Percentiles rank a stretch among this genome's conserved stretches.
These are phyloP conservation scores for Podospora anserina DNA, from an alignment of 495 filamentous ascomycete species.

Conservation along the genomic window DNA sequence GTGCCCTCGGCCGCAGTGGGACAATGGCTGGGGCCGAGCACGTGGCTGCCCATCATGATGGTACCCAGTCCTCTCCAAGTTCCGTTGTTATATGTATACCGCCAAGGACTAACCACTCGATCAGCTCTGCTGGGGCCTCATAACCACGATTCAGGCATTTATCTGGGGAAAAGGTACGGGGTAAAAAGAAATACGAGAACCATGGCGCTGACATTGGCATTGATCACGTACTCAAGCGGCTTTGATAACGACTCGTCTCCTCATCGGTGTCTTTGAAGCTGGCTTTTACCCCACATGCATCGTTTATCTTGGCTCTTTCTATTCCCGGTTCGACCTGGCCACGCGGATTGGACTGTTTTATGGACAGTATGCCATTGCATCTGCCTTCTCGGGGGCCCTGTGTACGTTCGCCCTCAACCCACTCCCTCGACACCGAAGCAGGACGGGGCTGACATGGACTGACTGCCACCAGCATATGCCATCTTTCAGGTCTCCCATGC, in stretches of 20 bases:
- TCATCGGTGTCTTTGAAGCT: slow-evolving; percentile 58
- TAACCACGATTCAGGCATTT: slow-evolving; percentile 47
- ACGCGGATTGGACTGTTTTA: slow-evolving; percentile 58
- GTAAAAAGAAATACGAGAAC: not conserved
- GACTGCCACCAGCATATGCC: slow-evolving; percentile 53
- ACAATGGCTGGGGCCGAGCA: slow-evolving; percentile 45
- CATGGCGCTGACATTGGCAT: not conserved
- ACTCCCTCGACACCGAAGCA: not conserved
- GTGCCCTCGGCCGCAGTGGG: slow-evolving; percentile 56
- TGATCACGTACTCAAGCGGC: slow-evolving; percentile 6
- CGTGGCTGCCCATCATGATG: slow-evolving; percentile 57
- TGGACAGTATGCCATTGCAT: slow-evolving; percentile 55
- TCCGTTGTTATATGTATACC: not conserved
- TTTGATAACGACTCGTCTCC: slow-evolving; percentile 38
- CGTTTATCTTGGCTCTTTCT: slow-evolving; percentile 60
- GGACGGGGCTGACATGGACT: not conserved
- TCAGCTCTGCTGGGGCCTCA: slow-evolving; percentile 48
- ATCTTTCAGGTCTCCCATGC: slow-evolving; percentile 49
- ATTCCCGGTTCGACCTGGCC: slow-evolving; percentile 55
- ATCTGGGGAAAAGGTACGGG: slow-evolving; percentile 37
- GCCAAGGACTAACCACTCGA: not conserved
- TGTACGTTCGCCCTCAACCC: not conserved
- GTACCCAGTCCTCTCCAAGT: slow-evolving; percentile 14
- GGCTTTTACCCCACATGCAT: slow-evolving; percentile 58
- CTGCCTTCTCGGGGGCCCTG: slow-evolving; percentile 46